Conservation (phyloP, 2,329 filamentous ascomycete species). For the Ceratocystis smalleyi region DNA sequence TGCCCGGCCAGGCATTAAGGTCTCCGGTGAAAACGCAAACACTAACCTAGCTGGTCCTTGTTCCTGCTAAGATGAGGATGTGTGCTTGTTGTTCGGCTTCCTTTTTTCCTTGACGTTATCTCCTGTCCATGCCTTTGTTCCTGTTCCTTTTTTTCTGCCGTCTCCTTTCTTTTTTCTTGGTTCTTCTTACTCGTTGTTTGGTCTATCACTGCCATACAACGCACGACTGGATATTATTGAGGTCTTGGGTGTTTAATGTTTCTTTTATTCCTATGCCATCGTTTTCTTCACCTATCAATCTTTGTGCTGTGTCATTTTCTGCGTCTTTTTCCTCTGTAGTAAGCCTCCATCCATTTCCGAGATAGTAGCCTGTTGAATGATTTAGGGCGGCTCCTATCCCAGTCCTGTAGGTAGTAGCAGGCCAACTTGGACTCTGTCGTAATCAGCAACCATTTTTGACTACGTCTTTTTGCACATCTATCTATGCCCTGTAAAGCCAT, state of each 20-base stretch:
- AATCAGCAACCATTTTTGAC: neutral
- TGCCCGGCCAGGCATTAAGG: conserved; percentile 39
- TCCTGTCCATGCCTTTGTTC: neutral
- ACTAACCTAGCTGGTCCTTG: conserved; percentile 41
- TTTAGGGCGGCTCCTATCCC: neutral
- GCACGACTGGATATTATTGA: conserved; percentile 11
- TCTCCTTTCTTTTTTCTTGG: conserved; percentile 7
- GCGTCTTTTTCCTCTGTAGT: too few species aligned
- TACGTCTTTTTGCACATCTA: neutral
- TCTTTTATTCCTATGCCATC: conserved; percentile 7
- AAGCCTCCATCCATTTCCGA: too few species aligned
- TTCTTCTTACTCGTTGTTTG: conserved; percentile 9
- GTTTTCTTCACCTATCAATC: neutral
- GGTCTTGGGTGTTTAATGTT: conserved; percentile 12
- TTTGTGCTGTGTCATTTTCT: neutral
- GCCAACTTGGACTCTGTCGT: neutral
- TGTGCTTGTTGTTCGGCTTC: neutral
- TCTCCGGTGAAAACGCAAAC: conserved; percentile 41
- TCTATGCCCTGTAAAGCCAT: neutral
- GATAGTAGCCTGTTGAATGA: too few species aligned
- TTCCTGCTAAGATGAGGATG: conserved; percentile 32
- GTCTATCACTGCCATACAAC: neutral
- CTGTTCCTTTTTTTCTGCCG: neutral
- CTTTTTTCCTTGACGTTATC: neutral
- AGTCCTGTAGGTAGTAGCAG: too few species aligned